phyloP scores from a whole-genome alignment of 768 basidiomycete species.

The Trametopsis cervina region DNA sequence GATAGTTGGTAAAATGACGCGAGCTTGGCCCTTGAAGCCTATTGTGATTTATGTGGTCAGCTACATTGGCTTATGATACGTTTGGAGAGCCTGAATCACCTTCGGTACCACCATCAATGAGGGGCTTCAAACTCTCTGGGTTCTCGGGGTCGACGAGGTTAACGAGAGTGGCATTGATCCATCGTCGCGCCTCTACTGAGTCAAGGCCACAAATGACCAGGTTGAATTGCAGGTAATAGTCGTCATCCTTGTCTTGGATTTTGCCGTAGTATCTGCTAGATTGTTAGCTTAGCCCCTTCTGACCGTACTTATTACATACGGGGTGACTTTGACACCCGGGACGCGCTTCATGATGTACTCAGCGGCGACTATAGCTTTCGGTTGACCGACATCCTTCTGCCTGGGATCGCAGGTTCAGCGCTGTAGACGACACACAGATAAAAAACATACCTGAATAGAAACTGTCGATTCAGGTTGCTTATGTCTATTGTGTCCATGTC shows the following conservation, averaged over 20 bases:
- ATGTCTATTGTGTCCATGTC: constrained; percentile 99
- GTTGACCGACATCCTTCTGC: constrained; percentile 84
- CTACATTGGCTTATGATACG: neutral
- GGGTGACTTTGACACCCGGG: constrained; percentile 92
- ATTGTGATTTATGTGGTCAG: neutral
- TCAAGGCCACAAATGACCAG: constrained; percentile 96
- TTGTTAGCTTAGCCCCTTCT: neutral
- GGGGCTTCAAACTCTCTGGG: constrained; percentile 89
- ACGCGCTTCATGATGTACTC: constrained; percentile 97
- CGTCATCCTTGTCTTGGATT: constrained; percentile 95
- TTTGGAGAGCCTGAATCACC: constrained; percentile 46
- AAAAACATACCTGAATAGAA: constrained; percentile 77
- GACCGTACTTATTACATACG: constrained; percentile 48
- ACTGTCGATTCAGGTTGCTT: constrained; percentile 97
- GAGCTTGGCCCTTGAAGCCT: constrained; percentile 99
- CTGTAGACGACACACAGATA: neutral
- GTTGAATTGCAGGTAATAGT: constrained; percentile 96
- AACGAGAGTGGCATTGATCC: constrained; percentile 98
- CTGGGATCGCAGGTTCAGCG: constrained; percentile 30
- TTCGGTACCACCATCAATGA: constrained; percentile 98
- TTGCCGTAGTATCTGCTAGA: constrained; percentile 68
- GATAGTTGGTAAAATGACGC: constrained; percentile 92
- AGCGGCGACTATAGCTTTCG: constrained; percentile 92
- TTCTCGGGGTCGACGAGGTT: constrained; percentile 91
- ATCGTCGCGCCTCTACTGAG: constrained; percentile 92